Percentiles rank a stretch among this genome's conserved stretches.
Evolutionary conservation across 192 early-diverging fungal genomes (phyloP).

Genomic region (Geranomyces variabilis): DNA sequence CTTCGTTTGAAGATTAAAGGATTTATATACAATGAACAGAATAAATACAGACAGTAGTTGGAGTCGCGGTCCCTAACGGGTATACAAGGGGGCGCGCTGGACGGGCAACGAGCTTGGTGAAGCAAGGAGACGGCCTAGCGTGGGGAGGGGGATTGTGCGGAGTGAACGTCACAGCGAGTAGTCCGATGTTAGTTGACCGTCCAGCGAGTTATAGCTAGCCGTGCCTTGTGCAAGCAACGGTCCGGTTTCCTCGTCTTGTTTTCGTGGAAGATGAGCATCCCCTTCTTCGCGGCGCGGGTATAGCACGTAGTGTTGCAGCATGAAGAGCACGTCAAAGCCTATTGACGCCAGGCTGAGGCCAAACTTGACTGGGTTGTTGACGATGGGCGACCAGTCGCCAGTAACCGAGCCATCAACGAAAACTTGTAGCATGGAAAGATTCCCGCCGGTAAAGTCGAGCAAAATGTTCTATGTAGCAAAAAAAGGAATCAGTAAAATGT

Average conservation of each 20-base stretch:
- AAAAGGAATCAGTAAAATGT: background rate
- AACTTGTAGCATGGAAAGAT: constrained; percentile 74
- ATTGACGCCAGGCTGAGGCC: constrained; percentile 81
- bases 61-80: no score
- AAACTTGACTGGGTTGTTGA: constrained; percentile 53
- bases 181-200: no score
- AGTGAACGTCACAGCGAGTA: no score
- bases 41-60: no score
- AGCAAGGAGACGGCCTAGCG: no score
- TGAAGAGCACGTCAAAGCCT: constrained; percentile 52
- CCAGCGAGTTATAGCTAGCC: background rate
- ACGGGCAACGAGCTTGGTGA: no score
- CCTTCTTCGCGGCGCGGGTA: background rate
- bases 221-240: background rate
- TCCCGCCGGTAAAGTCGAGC: constrained; percentile 84
- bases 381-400: constrained; percentile 65
- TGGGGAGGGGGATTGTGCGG: no score
- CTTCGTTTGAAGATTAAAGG: no score
- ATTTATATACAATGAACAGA: no score
- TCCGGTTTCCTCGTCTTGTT: constrained; percentile 10
- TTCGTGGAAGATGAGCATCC: background rate
- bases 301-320: constrained; percentile 20
- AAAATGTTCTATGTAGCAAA: constrained; percentile 71
- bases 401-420: constrained; percentile 70
- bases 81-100: no score